Evolutionary conservation across 768 basidiomycete species (phyloP).

Genomic region (Trametopsis cervina): DNA sequence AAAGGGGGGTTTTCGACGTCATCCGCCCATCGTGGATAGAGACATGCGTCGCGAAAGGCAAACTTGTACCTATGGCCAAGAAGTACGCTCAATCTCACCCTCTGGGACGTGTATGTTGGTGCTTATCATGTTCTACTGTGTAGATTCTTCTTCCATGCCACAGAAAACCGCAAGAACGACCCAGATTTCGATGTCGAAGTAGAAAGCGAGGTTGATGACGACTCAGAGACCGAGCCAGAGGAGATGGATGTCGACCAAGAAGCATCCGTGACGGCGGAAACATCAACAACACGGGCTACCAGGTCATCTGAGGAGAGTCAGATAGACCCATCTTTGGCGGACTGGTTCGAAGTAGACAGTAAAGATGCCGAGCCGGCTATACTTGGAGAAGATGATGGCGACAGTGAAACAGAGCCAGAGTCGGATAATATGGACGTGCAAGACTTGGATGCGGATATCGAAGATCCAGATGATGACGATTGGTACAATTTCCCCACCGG

Average conservation of each 20-base stretch:
- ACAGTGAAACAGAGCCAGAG: constrained; percentile 59
- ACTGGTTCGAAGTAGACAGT: constrained; percentile 55
- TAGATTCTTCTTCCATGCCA: constrained; percentile 80
- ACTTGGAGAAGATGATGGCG: constrained; percentile 32
- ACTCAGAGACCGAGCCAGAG: constrained; percentile 7
- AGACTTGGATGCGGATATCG: constrained; percentile 20
- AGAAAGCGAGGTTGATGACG: constrained; percentile 25
- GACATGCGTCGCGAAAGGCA: constrained; percentile 61
- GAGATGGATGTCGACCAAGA: constrained; percentile 11
- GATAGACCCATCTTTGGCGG: constrained; percentile 44
- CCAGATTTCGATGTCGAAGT: constrained; percentile 43
- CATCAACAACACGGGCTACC: constrained; percentile 12
- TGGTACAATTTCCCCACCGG: constrained; percentile 28
- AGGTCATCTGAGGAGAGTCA: constrained; percentile 20
- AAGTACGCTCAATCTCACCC: constrained; percentile 42
- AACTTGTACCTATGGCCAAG: constrained; percentile 54
- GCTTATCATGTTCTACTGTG: neutral
- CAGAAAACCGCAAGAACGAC: constrained; percentile 36
- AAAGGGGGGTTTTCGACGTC: constrained; percentile 65
- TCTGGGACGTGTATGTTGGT: neutral
- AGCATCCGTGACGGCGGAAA: constrained; percentile 7
- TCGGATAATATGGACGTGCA: constrained; percentile 58
- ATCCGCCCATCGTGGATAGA: constrained; percentile 77
- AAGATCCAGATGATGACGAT: constrained; percentile 29
- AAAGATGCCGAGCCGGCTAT: constrained; percentile 12